These are phyloP conservation scores for Colletotrichum viniferum DNA, from an alignment of 2,329 filamentous ascomycete species.

Conservation along the genomic window DNA sequence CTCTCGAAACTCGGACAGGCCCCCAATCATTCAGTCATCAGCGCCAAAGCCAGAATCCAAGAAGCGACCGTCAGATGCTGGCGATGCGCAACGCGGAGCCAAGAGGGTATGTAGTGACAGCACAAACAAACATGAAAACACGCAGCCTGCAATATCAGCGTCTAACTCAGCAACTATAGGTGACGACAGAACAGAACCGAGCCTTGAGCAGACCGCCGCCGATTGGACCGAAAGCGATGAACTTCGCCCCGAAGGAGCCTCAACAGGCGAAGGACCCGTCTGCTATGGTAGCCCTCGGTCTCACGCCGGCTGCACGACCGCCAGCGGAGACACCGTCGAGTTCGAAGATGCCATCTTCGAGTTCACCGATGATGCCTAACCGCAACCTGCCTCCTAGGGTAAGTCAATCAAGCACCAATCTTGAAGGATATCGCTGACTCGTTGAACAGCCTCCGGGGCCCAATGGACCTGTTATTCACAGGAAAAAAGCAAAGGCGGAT, in stretches of 20 bases:
- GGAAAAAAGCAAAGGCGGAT: slow-evolving; percentile 46
- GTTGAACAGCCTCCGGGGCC: not conserved
- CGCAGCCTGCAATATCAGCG: not conserved
- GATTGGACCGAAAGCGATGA: slow-evolving; percentile 18
- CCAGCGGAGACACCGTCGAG: slow-evolving; percentile 28
- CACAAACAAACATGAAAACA: not conserved
- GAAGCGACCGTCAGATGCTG: slow-evolving; percentile 49
- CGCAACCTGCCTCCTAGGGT: slow-evolving; percentile 11
- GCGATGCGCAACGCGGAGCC: slow-evolving; percentile 33
- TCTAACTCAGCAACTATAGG: slow-evolving; percentile 12
- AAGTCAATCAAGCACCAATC: not conserved
- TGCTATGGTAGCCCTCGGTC: slow-evolving; percentile 55
- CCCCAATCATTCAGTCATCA: slow-evolving; percentile 45
- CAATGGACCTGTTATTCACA: slow-evolving; percentile 25
- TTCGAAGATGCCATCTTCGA: slow-evolving; percentile 14
- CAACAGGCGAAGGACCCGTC: slow-evolving; percentile 48
- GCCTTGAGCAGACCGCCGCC: slow-evolving; percentile 17
- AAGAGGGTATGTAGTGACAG: slow-evolving; percentile 45
- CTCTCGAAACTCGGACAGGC: slow-evolving; percentile 13
- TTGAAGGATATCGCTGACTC: not conserved
- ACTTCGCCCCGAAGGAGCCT: slow-evolving; percentile 20
- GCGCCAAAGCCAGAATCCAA: slow-evolving; percentile 30
- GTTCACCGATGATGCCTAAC: not conserved
- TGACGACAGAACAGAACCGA: slow-evolving; percentile 19
- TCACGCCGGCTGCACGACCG: slow-evolving; percentile 50